Evolutionary conservation across 306 rosid genomes (phyloP), one percentile per base, ranked within the genome.

Genomic region (Vigna angularis): DNA sequence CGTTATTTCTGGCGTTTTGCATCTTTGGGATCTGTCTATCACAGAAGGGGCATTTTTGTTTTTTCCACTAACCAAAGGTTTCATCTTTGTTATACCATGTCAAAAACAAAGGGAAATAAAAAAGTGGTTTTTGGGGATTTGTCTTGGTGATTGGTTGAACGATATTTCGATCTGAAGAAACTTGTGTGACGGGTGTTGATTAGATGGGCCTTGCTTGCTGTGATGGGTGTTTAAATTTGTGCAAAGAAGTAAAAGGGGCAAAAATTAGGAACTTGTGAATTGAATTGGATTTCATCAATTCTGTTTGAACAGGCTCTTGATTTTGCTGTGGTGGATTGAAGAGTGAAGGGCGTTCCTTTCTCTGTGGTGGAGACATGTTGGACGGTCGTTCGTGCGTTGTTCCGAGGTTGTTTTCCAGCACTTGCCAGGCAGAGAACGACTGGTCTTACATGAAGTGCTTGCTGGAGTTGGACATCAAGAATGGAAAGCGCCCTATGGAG

Each of bases 401-500:
- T 70, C 85, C 90, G 57, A 85, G 98, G 87, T 85, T 89, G 91
- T 93, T 87, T 86, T 63, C 93, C 40, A 85, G 90, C 86, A 59
- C 86, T 71, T 92, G 91, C 88, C 90, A 85, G 79, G 74, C 90
- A 6, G 91, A 88, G 56, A 66, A 66, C 85, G 72, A 90, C 82
- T 91, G 96, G 96, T 45, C 90, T 83, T 88, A 64, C 86, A 84
- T 91, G 92, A 80, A 81, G 53, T 93, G 71, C 72, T 82, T 83
- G 74, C 83, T 84, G 13, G 91, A 87, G 22, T 79, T 81, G 18
- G 89, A 86, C 69, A 85, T 84, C 67, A 82, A 82, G 40, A 83
- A 79, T 53, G 88, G 89, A 13, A 90, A 93, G 79, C 89, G 97
- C 47, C 87, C 82, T 15, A 34, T 78, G 53, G 93, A 87, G 51